Conservation (phyloP, 495 filamentous ascomycete species). For the Eremomyces bilateralis region DNA sequence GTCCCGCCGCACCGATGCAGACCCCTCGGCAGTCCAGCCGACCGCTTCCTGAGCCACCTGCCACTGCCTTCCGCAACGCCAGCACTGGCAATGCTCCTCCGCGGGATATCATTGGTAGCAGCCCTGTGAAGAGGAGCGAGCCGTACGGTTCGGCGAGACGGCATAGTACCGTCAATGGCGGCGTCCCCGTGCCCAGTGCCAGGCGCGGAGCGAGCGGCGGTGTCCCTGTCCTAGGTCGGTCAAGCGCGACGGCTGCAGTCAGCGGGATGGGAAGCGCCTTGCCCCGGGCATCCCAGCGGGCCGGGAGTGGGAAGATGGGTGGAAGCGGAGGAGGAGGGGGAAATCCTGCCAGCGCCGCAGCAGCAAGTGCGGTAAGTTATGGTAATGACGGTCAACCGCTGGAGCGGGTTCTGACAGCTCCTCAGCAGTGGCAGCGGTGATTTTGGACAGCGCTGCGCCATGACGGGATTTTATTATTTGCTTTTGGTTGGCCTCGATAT, state of each 20-base stretch:
- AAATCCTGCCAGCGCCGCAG: neutral
- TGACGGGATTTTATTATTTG: no score
- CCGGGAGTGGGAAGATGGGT: neutral
- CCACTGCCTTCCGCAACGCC: no score
- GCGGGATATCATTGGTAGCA: neutral
- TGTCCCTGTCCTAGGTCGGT: no score
- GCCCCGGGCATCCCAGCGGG: neutral
- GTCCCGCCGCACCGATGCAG: slow-evolving; percentile 6
- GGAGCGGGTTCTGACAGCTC: no score
- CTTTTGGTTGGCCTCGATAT: no score
- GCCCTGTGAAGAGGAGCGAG: neutral
- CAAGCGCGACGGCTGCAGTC: neutral
- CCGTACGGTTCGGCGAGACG: neutral
- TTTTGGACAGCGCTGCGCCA: no score
- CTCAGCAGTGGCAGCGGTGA: no score
- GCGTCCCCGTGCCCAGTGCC: neutral
- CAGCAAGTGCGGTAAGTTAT: slow-evolving; percentile 1
- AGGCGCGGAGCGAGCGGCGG: neutral
- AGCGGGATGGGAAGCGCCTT: neutral
- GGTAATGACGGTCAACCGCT: no score
- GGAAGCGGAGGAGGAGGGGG: neutral
- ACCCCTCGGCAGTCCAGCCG: slow-evolving; percentile 4
- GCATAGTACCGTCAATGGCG: neutral
- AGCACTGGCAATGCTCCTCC: no score
- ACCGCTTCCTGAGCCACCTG: neutral